Base-by-base conservation (phyloP, 305 asterid species). In the Fraxinus sp. region DNA sequence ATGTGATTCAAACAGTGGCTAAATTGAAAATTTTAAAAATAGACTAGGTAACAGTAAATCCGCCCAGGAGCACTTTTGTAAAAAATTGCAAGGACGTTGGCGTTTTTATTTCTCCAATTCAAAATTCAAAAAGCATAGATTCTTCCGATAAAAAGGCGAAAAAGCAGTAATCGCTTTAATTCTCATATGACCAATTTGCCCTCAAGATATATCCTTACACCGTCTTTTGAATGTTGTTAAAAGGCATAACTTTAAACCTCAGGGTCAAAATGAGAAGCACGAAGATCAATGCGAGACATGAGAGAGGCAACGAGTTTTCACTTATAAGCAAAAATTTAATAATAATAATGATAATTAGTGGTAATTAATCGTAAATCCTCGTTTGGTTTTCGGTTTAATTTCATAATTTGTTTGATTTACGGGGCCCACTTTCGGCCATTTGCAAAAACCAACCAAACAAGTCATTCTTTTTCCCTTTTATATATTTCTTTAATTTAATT, bases 151-250 rank as follows among this genome's bases (percentile, higher is more conserved):
- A 55, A 22, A 13, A 43, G 32, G 77, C 24, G 13, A 33, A 75
- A 74, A 75, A 57, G 66, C 46, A 37, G 75, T 75, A 26, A 64
- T 75, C 84, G 76, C 62, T 74, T 33, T 22, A 59, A 10, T 14
- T n/a, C 7, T 0, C 22, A 8, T 22, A 14, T 16, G 74, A 81
- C 62, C 3, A 33, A 52, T 73, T 74, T 73, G 22, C 75, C 84
- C 79, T 36, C 7, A 6, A 1, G 22, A 73, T 24, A 55, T 36
- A 16, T 71, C 8, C 79, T n/a, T 66, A 72, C 4, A 3, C 83
- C 20, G 32, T 3, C 7, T 72, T 4, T 10, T 41, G 14, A 26
- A 28, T 28, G 35, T 70, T 70, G 16, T 36, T 16, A 26, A 3
- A 7, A 5, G 62, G 59, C 43, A 78, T 33, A 79, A 79, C 66